These are phyloP conservation scores for Apiospora hydei DNA, from an alignment of 2,329 filamentous ascomycete genomes.

Conservation along the genomic window DNA sequence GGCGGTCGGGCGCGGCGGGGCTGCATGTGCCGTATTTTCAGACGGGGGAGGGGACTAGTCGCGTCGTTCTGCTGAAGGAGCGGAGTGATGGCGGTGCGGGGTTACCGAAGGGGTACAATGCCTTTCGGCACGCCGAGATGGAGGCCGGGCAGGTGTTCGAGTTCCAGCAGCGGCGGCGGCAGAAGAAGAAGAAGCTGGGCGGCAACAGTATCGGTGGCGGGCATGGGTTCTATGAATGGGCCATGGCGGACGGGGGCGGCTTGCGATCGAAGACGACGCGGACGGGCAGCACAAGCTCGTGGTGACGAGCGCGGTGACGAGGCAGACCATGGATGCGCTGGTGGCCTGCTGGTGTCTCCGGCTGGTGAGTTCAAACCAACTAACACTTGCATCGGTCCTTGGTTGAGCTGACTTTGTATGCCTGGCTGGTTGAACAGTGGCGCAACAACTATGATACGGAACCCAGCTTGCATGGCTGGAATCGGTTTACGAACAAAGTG, in stretches of 20 bases:
- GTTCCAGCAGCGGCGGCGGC: conserved; percentile 2
- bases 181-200: not conserved
- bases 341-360: conserved; percentile 14
- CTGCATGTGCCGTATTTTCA: not conserved
- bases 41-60: not conserved
- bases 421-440: not conserved
- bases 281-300: conserved; percentile 22
- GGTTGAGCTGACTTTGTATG: not conserved
- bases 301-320: conserved; percentile 9
- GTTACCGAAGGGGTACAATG: conserved; percentile 19
- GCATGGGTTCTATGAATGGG: not conserved
- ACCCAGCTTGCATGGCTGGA: not conserved
- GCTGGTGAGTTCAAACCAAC: not conserved
- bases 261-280: conserved; percentile 12
- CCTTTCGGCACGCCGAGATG: conserved; percentile 14
- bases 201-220: too few species aligned
- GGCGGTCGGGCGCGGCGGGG: not conserved
- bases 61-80: conserved; percentile 1
- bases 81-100: not conserved
- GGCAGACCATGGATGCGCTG: conserved; percentile 20
- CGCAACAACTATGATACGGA: not conserved
- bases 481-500: not conserved
- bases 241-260: not conserved
- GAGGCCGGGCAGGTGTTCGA: conserved; percentile 16
- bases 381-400: too few species aligned